A percentile compares a stretch with the other conserved stretches of the same genome.
Conservation (phyloP, 805 yeast species). For the Candida silvicultrix region DNA sequence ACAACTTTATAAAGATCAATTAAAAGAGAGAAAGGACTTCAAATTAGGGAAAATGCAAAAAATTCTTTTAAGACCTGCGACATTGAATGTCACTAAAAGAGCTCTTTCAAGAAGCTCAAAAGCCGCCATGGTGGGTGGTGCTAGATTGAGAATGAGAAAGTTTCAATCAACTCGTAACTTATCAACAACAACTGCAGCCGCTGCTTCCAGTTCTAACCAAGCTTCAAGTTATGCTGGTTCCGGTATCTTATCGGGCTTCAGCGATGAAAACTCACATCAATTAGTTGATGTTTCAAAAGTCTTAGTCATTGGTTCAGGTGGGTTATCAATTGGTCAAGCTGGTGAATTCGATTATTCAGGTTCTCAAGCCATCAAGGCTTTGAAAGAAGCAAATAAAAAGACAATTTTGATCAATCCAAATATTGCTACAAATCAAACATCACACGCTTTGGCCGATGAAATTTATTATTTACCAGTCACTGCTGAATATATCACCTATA, state of each 20-base stretch:
- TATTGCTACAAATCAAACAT: constrained; percentile 95
- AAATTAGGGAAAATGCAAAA: background rate
- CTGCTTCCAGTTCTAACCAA: constrained; percentile 9
- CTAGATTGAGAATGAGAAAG: background rate
- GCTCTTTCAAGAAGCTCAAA: constrained; percentile 5
- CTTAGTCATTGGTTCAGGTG: constrained; percentile 94
- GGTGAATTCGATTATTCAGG: constrained; percentile 98
- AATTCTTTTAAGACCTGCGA: constrained; percentile 22
- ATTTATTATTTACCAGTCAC: constrained; percentile 95
- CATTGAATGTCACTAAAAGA: constrained; percentile 20
- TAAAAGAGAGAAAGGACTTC: background rate
- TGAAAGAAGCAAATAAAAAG: constrained; percentile 81
- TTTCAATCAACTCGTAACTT: constrained; percentile 6
- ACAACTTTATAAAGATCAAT: no score
- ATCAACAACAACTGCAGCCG: constrained; percentile 14
- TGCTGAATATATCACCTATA: constrained; percentile 90
- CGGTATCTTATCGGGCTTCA: constrained; percentile 48
- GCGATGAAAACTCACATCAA: constrained; percentile 53
- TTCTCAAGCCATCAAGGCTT: constrained; percentile 94
- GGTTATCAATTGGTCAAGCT: constrained; percentile 95
- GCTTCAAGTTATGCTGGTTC: constrained; percentile 52
- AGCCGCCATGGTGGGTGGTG: constrained; percentile 9
- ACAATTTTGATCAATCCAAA: constrained; percentile 91
- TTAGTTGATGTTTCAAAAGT: constrained; percentile 85
- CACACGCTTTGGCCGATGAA: constrained; percentile 92